phyloP scores from a whole-genome alignment of 2,329 filamentous ascomycete species.

The Rhexocercosporidium sp. region DNA sequence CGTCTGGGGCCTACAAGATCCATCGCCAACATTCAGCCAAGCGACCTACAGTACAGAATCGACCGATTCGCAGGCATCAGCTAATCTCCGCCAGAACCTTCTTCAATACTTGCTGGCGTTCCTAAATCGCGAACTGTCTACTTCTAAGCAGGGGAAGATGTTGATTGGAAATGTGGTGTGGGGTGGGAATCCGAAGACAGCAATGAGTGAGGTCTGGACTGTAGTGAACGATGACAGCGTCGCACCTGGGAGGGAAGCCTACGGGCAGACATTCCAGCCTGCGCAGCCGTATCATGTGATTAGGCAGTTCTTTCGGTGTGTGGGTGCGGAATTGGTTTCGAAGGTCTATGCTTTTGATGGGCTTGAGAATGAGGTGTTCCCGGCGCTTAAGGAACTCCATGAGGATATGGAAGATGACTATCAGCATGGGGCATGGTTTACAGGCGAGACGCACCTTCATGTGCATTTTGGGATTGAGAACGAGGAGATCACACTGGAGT shows the following conservation, averaged over 20 bases:
- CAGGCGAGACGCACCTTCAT: slow-evolving; percentile 3
- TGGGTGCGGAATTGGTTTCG: slow-evolving; percentile 7
- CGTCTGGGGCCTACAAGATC: background rate
- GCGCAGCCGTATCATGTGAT: background rate
- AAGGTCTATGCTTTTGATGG: background rate
- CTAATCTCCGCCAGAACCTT: background rate
- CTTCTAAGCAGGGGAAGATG: background rate
- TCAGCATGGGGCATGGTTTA: slow-evolving; percentile 2
- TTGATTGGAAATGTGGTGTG: background rate
- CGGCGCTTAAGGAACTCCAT: background rate
- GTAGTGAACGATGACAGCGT: background rate
- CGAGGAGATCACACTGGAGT: background rate
- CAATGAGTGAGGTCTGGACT: background rate
- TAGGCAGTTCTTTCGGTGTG: background rate
- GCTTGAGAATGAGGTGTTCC: background rate
- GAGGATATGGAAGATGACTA: background rate
- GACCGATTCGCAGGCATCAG: background rate
- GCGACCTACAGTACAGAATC: background rate
- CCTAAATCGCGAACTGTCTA: background rate
- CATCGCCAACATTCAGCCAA: background rate
- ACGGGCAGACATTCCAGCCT: background rate
- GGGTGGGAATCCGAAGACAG: background rate
- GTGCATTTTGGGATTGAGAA: slow-evolving; percentile 8
- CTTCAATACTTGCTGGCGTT: background rate
- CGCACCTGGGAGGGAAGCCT: background rate